Conservation (phyloP, 2,329 filamentous ascomycete species). For the Verticillium isaacii region DNA sequence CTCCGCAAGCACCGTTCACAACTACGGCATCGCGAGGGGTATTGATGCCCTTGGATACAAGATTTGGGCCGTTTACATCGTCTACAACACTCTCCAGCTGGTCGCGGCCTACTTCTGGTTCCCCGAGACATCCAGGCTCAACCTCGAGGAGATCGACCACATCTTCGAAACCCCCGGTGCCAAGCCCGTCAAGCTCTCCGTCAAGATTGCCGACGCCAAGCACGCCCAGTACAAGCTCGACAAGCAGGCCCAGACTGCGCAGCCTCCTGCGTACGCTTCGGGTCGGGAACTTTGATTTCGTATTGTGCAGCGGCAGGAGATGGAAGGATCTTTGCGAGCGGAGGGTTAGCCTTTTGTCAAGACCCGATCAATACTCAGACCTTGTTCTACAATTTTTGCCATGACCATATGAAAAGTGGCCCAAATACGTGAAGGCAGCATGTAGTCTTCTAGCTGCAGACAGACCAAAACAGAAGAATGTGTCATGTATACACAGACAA, state of each 20-base stretch:
- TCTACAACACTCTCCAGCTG: slow-evolving; percentile 43
- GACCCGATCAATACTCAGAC: too few relatives aligned
- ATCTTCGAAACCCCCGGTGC: slow-evolving; percentile 35
- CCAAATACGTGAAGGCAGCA: too few relatives aligned
- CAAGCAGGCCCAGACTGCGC: neutral
- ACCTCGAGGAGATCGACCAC: slow-evolving; percentile 52
- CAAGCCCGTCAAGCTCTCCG: slow-evolving; percentile 9
- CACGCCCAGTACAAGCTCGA: slow-evolving; percentile 1
- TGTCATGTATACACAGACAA: too few relatives aligned
- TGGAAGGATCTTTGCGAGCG: too few relatives aligned
- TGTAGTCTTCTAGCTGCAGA: too few relatives aligned
- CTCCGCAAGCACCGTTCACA: slow-evolving; percentile 33
- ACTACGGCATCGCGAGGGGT: slow-evolving; percentile 41
- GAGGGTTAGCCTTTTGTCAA: too few relatives aligned
- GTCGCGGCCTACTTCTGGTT: slow-evolving; percentile 43
- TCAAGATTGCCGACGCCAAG: slow-evolving; percentile 13
- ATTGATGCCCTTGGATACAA: slow-evolving; percentile 43
- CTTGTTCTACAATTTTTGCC: neutral
- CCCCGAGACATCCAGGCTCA: slow-evolving; percentile 43
- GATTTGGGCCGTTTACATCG: slow-evolving; percentile 46
- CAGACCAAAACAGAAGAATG: too few relatives aligned
- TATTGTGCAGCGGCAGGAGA: neutral
- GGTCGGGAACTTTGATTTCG: neutral
- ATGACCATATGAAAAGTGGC: neutral
- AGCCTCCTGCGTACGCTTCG: neutral